A percentile compares a stretch with the other conserved stretches of the same genome.
These are phyloP conservation scores for Macrolepiota fuliginosa DNA, from an alignment of 768 basidiomycete genomes.

Conservation along the genomic window DNA sequence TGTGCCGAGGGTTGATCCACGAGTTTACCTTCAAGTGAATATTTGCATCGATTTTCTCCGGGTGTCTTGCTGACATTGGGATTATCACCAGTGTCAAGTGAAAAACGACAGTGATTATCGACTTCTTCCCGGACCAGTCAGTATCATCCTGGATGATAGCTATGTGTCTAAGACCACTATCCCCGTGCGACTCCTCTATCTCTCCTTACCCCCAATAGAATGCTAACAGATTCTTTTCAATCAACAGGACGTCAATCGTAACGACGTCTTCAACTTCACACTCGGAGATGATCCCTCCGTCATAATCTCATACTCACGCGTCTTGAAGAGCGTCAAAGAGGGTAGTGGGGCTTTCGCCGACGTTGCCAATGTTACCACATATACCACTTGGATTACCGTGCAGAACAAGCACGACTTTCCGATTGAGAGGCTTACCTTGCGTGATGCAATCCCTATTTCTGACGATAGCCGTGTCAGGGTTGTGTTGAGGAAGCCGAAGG, in stretches of 20 bases:
- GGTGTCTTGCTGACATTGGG: background rate
- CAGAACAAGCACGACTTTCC: slow-evolving; percentile 48
- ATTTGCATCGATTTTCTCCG: background rate
- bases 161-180: slow-evolving; percentile 56
- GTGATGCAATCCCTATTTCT: slow-evolving; percentile 43
- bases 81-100: slow-evolving; percentile 37
- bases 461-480: slow-evolving; percentile 43
- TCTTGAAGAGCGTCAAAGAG: slow-evolving; percentile 32
- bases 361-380: slow-evolving; percentile 39
- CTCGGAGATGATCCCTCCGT: slow-evolving; percentile 47
- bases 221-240: background rate
- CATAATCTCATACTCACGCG: slow-evolving; percentile 44
- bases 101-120: slow-evolving; percentile 58
- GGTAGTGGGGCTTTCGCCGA: slow-evolving; percentile 42
- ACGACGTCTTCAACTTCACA: slow-evolving; percentile 53
- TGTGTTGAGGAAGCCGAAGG: slow-evolving; percentile 43
- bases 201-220: background rate
- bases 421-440: slow-evolving; percentile 41
- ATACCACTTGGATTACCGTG: slow-evolving; percentile 42
- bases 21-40: slow-evolving; percentile 49
- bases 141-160: slow-evolving; percentile 54
- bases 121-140: slow-evolving; percentile 51
- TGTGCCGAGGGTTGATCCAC: slow-evolving; percentile 46
- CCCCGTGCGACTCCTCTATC: slow-evolving; percentile 25
- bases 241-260: slow-evolving; percentile 42